Base-by-base conservation (phyloP, 768 basidiomycete species). In the Boletellus sp. region DNA sequence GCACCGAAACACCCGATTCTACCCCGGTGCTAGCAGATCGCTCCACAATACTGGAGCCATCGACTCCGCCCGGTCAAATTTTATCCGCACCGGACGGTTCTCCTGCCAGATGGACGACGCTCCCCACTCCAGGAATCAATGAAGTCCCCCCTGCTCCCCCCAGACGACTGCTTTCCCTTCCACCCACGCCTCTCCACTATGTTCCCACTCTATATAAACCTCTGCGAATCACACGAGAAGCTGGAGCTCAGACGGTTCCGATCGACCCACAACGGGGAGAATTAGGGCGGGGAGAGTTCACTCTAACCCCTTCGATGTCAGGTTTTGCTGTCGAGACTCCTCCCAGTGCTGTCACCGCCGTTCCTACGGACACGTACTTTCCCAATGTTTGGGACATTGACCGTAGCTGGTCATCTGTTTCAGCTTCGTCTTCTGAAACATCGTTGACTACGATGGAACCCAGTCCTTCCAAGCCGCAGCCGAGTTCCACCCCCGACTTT, bases 341-440 rank as follows among this genome's bases (percentile, higher is more conserved):
- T 4, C 90, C 92, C 4, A 83, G 74, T 34, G 69, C 75, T 17
- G 82, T 83, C 17, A 65, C 78, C 51, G 57, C 68, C 0, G 79
- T 75, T 59, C 85, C 86, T n/a, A 64, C 78, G 28, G 79, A 86
- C 52, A 85, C 85, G 0, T 87, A 89, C 66, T 95, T 88, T 65
- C 77, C 83, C 32, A 92, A 94, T 63, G 76, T 82, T 24, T 97
- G 94, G 95, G 94, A 97, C 62, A 73, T 79, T 52, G 72, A 80
- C 43, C 47, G 34, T 23, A 50, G 49, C 20, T 56, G 66, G 31
- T 68, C 74, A 10, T 68, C 75, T 1, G 54, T 65, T 48, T 76
- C 79, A 26, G 67, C 67, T 15, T 40, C 42, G 20, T 57, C 65
- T 34, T 61, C 55, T 31, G 61, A 61, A 41, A 63, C 63, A 6